phyloP scores from a whole-genome alignment of 306 rosid species.

The Psophocarpus tetragonolobus region DNA sequence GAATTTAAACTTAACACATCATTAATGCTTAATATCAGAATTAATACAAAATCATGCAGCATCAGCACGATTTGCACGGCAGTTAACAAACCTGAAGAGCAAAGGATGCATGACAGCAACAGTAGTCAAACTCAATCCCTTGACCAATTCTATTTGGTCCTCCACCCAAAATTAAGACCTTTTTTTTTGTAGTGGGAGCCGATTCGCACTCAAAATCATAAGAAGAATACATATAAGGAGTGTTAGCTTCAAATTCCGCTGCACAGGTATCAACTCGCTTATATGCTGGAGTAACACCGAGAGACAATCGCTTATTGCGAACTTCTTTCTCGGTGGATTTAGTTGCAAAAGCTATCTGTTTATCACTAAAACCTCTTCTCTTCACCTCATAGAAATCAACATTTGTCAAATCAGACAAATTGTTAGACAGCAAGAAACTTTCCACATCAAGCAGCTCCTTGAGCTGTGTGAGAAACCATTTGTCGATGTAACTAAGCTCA shows the following conservation, averaged over 20 bases:
- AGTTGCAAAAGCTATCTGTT: conserved; percentile 92
- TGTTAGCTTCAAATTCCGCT: conserved; percentile 99
- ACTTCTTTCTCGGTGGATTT: conserved; percentile 82
- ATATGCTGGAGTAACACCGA: conserved; percentile 79
- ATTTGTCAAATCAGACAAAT: conserved; percentile 62
- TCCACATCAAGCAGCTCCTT: conserved; percentile 88
- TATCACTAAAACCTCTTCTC: conserved; percentile 95
- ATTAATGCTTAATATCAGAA: conserved; percentile 3
- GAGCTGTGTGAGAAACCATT: conserved; percentile 91
- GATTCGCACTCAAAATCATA: conserved; percentile 98
- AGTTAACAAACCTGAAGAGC: conserved; percentile 73
- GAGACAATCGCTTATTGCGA: conserved; percentile 60
- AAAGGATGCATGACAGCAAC: conserved; percentile 95
- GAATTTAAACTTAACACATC: not conserved
- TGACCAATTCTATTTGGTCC: conserved; percentile 99
- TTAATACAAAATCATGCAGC: not conserved
- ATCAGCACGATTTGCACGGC: not conserved
- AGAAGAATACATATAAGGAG: conserved; percentile 98
- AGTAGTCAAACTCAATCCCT: conserved; percentile 99
- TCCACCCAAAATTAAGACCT: conserved; percentile 95
- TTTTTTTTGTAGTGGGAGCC: conserved; percentile 77
- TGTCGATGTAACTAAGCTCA: conserved; percentile 80
- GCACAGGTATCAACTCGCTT: conserved; percentile 99
- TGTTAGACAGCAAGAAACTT: conserved; percentile 63
- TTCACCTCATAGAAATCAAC: conserved; percentile 83